phyloP scores from a whole-genome alignment of 2,329 filamentous ascomycete species.

The Xylaria digitata region DNA sequence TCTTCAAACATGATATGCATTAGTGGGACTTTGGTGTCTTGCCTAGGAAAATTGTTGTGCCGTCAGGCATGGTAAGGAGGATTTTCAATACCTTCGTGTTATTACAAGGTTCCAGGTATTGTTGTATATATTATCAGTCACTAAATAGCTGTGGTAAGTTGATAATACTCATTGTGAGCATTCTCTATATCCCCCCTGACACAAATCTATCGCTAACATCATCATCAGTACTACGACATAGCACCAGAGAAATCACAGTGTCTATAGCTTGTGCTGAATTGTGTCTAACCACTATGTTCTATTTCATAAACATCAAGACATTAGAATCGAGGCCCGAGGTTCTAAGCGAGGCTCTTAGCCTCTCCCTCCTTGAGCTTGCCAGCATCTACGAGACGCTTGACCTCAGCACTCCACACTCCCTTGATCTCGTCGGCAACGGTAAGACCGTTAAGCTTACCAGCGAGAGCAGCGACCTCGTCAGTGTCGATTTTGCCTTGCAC shows the following conservation, averaged over 20 bases:
- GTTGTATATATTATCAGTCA: too few relatives aligned
- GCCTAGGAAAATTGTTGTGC: too few relatives aligned
- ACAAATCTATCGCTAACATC: too few relatives aligned
- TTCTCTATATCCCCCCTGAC: too few relatives aligned
- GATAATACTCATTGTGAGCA: too few relatives aligned
- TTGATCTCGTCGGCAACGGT: conserved; percentile 89
- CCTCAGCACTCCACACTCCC: conserved; percentile 81
- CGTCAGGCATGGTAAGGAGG: too few relatives aligned
- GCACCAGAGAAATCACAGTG: neutral
- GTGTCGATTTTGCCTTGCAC: conserved; percentile 89
- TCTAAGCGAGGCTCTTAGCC: conserved; percentile 63
- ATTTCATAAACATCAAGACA: conserved; percentile 2
- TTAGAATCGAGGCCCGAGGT: neutral
- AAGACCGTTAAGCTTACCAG: conserved; percentile 80
- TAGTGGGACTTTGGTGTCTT: too few relatives aligned
- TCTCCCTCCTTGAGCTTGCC: conserved; percentile 91
- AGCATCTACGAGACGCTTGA: conserved; percentile 78
- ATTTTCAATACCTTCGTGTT: too few relatives aligned
- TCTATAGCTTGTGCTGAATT: conserved; percentile 20
- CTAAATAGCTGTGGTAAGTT: too few relatives aligned
- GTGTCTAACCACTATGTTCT: conserved; percentile 7
- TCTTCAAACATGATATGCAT: too few relatives aligned
- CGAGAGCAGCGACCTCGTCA: conserved; percentile 88
- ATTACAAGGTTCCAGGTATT: too few relatives aligned
- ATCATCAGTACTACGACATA: too few relatives aligned